Conservation (phyloP, 2,329 filamentous ascomycete genomes). For the Trichophyton mentagrophytes region DNA sequence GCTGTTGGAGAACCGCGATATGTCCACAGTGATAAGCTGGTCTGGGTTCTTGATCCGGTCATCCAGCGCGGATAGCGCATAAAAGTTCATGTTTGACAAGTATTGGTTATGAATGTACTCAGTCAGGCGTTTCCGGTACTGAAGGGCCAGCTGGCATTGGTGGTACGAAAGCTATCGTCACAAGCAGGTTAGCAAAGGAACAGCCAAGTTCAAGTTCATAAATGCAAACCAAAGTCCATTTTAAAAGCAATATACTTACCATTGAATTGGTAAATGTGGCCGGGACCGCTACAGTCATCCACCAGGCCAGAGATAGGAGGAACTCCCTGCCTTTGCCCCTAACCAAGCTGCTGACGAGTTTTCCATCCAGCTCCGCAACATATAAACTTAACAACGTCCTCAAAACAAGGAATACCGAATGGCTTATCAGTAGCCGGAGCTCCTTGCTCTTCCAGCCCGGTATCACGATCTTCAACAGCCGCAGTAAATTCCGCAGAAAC, state of each 20-base stretch:
- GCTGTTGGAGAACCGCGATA: slow-evolving; percentile 91
- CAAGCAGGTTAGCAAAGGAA: too few relatives aligned
- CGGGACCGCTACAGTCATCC: slow-evolving; percentile 94
- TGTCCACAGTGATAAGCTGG: slow-evolving; percentile 91
- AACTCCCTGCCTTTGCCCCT: slow-evolving; percentile 87
- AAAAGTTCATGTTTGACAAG: slow-evolving; percentile 94
- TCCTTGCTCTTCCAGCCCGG: slow-evolving; percentile 86
- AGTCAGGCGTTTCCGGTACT: slow-evolving; percentile 88
- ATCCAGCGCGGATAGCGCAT: slow-evolving; percentile 85
- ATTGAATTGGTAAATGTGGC: slow-evolving; percentile 98
- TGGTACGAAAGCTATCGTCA: slow-evolving; percentile 70
- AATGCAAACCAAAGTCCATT: background rate
- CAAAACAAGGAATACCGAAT: slow-evolving; percentile 84
- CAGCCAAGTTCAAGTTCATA: background rate
- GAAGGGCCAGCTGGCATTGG: slow-evolving; percentile 83
- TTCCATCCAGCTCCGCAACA: slow-evolving; percentile 90
- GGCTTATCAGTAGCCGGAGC: slow-evolving; percentile 69
- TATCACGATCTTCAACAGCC: slow-evolving; percentile 73
- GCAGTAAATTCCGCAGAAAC: slow-evolving; percentile 63
- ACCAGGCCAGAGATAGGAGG: slow-evolving; percentile 78
- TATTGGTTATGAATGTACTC: slow-evolving; percentile 92
- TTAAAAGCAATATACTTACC: slow-evolving; percentile 41
- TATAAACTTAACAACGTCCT: slow-evolving; percentile 88
- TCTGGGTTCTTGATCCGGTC: slow-evolving; percentile 98
- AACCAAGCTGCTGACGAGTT: slow-evolving; percentile 81